Conservation (phyloP, 371 early-diverging fungal species). For the Rhizomucor pusillus region DNA sequence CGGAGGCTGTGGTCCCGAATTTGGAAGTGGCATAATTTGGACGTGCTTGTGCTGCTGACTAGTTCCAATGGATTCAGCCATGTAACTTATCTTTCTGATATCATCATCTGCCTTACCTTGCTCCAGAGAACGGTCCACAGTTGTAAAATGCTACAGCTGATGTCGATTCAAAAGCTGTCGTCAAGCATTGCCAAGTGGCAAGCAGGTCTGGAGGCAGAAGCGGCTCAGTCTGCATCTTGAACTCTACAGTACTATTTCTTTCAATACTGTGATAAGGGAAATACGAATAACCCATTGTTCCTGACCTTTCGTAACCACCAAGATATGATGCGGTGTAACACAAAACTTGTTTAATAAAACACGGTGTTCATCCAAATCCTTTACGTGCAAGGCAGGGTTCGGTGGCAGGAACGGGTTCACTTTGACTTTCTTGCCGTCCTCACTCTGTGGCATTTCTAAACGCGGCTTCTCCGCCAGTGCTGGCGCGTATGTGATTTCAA, state of each 20-base stretch:
- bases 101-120: conserved; percentile 44
- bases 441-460: conserved; percentile 15
- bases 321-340: conserved; percentile 62
- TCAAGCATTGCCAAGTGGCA: conserved; percentile 53
- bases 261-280: background rate
- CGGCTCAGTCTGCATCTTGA: conserved; percentile 61
- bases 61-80: background rate
- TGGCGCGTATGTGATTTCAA: conserved; percentile 52
- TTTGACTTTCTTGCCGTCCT: conserved; percentile 23
- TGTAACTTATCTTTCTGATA: background rate
- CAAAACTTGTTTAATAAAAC: conserved; percentile 77
- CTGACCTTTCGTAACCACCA: conserved; percentile 76
- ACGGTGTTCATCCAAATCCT: conserved; percentile 53
- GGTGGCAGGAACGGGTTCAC: conserved; percentile 71
- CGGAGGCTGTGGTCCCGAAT: conserved; percentile 46
- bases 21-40: conserved; percentile 60
- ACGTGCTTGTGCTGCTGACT: conserved; percentile 74
- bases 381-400: conserved; percentile 55
- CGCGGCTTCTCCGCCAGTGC: conserved; percentile 44
- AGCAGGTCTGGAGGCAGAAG: conserved; percentile 58
- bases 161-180: conserved; percentile 28
- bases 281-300: background rate
- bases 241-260: conserved; percentile 38
- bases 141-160: conserved; percentile 68
- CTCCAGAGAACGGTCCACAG: conserved; percentile 70